A percentile compares a stretch with the other conserved stretches of the same genome.
Conservation (phyloP, 1,284 basidiomycete genomes). For the Ustilago trichophora region DNA sequence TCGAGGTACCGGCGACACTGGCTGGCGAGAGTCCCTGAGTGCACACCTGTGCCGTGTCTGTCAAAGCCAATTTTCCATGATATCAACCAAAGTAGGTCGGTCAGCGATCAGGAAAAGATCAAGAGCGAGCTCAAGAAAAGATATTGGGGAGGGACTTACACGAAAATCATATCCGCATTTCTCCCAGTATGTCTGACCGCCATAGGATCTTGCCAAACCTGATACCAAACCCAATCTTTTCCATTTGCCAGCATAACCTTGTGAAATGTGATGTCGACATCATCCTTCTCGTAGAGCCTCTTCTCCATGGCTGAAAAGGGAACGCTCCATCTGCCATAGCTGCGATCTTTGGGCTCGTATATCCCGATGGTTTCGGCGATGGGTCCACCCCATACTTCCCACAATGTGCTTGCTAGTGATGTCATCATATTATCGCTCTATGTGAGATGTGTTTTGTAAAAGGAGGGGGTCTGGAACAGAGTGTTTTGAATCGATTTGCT, state of each 20-base stretch:
- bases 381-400: conserved; percentile 59
- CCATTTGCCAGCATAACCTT: conserved; percentile 57
- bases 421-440: background rate
- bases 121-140: no score
- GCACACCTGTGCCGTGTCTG: conserved; percentile 63
- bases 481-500: no score
- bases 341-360: conserved; percentile 50
- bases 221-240: conserved; percentile 64
- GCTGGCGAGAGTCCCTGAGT: conserved; percentile 60
- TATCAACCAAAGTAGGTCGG: no score
- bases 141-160: conserved; percentile 16
- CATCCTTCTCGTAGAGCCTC: conserved; percentile 59
- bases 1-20: conserved; percentile 63
- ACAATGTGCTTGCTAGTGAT: conserved; percentile 25
- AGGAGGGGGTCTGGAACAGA: no score
- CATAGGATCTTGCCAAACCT: conserved; percentile 60
- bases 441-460: background rate
- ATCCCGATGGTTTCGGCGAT: conserved; percentile 33
- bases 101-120: no score
- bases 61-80: no score
- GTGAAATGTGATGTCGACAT: conserved; percentile 57
- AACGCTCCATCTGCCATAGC: conserved; percentile 52
- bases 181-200: conserved; percentile 49
- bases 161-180: conserved; percentile 59
- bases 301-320: conserved; percentile 62